Evolutionary conservation across 2,329 filamentous ascomycete genomes (phyloP).

Genomic region (Leptographium lundbergii): DNA sequence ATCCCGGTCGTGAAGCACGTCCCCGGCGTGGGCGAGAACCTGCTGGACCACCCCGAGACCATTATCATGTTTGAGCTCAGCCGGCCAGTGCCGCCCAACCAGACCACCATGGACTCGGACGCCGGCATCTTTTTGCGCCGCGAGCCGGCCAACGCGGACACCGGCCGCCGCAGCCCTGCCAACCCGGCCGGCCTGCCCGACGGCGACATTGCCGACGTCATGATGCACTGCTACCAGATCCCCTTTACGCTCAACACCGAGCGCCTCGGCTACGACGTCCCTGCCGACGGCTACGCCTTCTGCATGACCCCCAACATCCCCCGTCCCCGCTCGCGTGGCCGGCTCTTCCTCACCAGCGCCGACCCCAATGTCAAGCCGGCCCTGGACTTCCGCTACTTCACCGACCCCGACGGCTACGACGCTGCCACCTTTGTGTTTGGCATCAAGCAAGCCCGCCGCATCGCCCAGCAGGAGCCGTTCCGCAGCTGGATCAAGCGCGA

Average conservation of each 20-base stretch:
- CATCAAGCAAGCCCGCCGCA: conserved; percentile 10
- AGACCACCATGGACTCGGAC: conserved; percentile 86
- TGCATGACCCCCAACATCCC: conserved; percentile 92
- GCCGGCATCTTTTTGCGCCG: conserved; percentile 80
- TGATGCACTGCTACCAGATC: conserved; percentile 98
- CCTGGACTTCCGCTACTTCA: conserved; percentile 15
- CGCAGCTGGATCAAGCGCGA: conserved; percentile 12
- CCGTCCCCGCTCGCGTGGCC: conserved; percentile 62
- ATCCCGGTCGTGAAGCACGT: conserved; percentile 45
- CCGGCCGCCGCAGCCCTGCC: conserved; percentile 34
- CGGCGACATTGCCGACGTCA: conserved; percentile 68
- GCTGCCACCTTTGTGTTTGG: conserved; percentile 11
- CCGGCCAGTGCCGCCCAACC: conserved; percentile 59
- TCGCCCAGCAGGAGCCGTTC: conserved; percentile 11
- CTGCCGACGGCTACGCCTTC: conserved; percentile 56
- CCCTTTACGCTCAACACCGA: conserved; percentile 80
- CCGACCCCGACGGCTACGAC: conserved; percentile 34
- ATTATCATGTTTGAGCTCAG: conserved; percentile 67
- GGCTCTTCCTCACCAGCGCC: conserved; percentile 13
- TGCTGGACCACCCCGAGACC: conserved; percentile 47
- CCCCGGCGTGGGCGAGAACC: conserved; percentile 47
- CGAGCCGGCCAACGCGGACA: conserved; percentile 57
- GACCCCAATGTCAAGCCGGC: conserved; percentile 14
- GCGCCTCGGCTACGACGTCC: conserved; percentile 56
- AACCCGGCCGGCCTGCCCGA: conserved; percentile 43